phyloP scores from a whole-genome alignment of 345 rosid species.

The Crucihimalaya himalaica region DNA sequence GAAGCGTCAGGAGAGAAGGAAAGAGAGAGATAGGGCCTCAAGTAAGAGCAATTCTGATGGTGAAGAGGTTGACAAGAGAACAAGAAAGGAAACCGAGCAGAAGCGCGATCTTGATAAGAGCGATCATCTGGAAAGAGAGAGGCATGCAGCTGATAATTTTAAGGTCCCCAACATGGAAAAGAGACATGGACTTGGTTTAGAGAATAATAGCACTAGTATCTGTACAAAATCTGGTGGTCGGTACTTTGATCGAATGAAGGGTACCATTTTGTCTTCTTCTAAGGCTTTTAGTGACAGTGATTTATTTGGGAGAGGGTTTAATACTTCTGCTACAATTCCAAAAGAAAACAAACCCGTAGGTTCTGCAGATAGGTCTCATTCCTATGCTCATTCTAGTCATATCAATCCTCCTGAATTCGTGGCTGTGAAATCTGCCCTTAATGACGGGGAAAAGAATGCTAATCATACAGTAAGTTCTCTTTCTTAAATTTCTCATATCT shows the following conservation, averaged over 20 bases:
- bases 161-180: conserved; percentile 51
- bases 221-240: conserved; percentile 60
- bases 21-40: conserved; percentile 84
- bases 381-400: conserved; percentile 57
- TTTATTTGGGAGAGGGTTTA: conserved; percentile 75
- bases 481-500: background rate
- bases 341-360: conserved; percentile 61
- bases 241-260: conserved; percentile 88
- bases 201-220: conserved; percentile 50
- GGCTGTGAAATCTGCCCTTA: conserved; percentile 45
- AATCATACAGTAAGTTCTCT: conserved; percentile 61
- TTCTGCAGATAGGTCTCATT: conserved; percentile 54
- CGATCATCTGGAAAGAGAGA: conserved; percentile 28
- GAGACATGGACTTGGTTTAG: conserved; percentile 52
- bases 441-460: conserved; percentile 59
- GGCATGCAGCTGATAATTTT: background rate
- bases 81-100: conserved; percentile 60
- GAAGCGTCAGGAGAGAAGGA: conserved; percentile 82
- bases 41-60: conserved; percentile 92
- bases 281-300: conserved; percentile 76
- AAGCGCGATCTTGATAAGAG: conserved; percentile 64
- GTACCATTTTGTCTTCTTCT: conserved; percentile 80
- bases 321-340: conserved; percentile 43
- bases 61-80: conserved; percentile 79
- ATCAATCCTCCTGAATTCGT: conserved; percentile 50